A percentile compares a stretch with the other conserved stretches of the same genome.
Conservation (phyloP, 2,329 filamentous ascomycete genomes). For the Acrodontium crateriforme region DNA sequence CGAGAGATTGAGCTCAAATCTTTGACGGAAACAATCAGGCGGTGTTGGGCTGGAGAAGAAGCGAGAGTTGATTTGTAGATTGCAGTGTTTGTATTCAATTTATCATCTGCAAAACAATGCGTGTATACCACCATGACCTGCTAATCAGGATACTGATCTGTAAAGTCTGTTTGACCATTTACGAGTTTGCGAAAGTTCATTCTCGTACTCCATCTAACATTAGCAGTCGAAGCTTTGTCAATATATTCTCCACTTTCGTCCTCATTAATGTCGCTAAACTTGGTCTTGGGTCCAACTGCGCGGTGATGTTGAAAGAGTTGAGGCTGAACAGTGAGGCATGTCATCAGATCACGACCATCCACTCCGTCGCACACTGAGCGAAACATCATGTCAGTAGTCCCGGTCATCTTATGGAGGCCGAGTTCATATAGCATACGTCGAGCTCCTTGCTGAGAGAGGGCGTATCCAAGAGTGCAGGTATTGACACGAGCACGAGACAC, state of each 20-base stretch:
- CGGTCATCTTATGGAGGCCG: constrained; percentile 27
- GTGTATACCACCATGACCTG: too few relatives aligned
- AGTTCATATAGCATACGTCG: constrained; percentile 30
- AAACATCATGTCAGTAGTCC: constrained; percentile 24
- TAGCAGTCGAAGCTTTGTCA: constrained; percentile 20
- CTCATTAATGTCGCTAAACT: constrained; percentile 26
- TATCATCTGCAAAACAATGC: too few relatives aligned
- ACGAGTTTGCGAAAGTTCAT: constrained; percentile 29
- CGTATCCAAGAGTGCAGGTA: constrained; percentile 31
- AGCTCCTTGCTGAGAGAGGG: constrained; percentile 30
- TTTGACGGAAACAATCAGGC: constrained; percentile 42
- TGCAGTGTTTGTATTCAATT: neutral
- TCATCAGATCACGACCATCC: constrained; percentile 19
- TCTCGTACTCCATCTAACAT: constrained; percentile 28
- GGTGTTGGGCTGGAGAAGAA: constrained; percentile 48
- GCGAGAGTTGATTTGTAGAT: constrained; percentile 37
- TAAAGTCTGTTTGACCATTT: constrained; percentile 22
- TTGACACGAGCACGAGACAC: constrained; percentile 28
- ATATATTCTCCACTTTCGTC: constrained; percentile 19
- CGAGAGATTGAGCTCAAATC: constrained; percentile 37
- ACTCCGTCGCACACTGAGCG: constrained; percentile 18
- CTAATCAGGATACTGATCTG: constrained; percentile 11
- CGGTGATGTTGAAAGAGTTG: constrained; percentile 36
- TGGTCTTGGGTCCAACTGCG: constrained; percentile 22
- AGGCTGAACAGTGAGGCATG: constrained; percentile 30